phyloP scores from a whole-genome alignment of 2,329 filamentous ascomycete species.

The Claviceps africana region DNA sequence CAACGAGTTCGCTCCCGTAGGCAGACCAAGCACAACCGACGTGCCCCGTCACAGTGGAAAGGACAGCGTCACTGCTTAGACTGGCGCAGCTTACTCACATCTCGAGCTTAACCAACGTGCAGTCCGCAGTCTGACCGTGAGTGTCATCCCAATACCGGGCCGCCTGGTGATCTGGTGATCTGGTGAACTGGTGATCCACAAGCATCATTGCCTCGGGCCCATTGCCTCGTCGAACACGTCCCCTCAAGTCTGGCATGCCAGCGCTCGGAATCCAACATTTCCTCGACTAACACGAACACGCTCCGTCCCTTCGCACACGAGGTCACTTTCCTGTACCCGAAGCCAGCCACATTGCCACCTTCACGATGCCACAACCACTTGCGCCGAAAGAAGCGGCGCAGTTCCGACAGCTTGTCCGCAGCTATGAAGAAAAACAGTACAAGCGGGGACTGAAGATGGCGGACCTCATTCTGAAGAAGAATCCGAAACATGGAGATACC shows the following conservation, averaged over 20 bases:
- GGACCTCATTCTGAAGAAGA: constrained; percentile 91
- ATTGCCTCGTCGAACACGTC: not conserved
- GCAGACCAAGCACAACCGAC: not conserved
- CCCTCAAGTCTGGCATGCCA: not conserved
- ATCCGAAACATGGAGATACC: constrained; percentile 92
- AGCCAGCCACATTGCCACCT: not conserved
- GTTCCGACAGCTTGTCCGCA: constrained; percentile 87
- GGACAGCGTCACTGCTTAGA: not conserved
- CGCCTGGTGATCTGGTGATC: not conserved
- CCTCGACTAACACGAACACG: not conserved
- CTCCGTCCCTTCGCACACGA: not conserved
- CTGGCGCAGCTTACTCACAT: not conserved
- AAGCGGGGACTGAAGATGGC: constrained; percentile 87
- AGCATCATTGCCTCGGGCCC: not conserved
- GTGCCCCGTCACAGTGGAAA: not conserved
- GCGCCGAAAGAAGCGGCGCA: constrained; percentile 83
- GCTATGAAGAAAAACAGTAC: constrained; percentile 97
- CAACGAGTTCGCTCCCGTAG: not conserved
- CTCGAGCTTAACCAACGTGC: too few relatives aligned
- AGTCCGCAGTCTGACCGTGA: not conserved
- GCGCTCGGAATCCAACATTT: not conserved
- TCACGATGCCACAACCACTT: constrained; percentile 55
- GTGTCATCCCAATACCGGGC: not conserved
- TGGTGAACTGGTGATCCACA: not conserved
- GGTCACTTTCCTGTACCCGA: not conserved